phyloP scores from a whole-genome alignment of 805 yeast genomes.

The Naumovozyma dairenensis region DNA sequence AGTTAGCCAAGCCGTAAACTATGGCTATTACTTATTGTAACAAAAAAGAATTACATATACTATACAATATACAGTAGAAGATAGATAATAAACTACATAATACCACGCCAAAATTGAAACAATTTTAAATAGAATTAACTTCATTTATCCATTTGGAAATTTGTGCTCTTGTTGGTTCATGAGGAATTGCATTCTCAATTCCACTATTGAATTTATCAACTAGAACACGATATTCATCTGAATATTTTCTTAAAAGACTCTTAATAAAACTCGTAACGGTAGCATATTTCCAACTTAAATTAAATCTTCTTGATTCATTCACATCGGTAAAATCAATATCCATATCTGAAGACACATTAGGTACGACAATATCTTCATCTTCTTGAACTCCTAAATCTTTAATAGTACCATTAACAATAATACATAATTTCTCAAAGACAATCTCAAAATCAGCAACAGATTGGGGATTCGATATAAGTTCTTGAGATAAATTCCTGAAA shows the following conservation, averaged over 20 bases:
- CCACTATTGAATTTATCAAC: conserved; percentile 27
- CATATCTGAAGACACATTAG: conserved; percentile 16
- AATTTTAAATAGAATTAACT: conserved; percentile 17
- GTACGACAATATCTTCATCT: conserved; percentile 11
- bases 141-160: conserved; percentile 30
- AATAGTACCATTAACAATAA: conserved; percentile 15
- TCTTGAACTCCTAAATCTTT: conserved; percentile 11
- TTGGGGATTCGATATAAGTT: conserved; percentile 12
- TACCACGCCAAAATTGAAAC: no score
- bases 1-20: background rate
- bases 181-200: conserved; percentile 27
- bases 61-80: no score
- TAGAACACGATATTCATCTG: conserved; percentile 33
- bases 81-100: no score
- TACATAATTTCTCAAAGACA: conserved; percentile 22
- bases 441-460: conserved; percentile 22
- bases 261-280: conserved; percentile 31
- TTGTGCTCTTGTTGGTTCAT: conserved; percentile 24
- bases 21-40: background rate
- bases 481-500: conserved; percentile 29
- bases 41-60: no score
- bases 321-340: conserved; percentile 15
- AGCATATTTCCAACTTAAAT: conserved; percentile 35
- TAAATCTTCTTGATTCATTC: conserved; percentile 26
- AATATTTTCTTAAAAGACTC: conserved; percentile 35